Percentiles rank a stretch among this genome's conserved stretches.
These are phyloP conservation scores for Noccaea caerulescens DNA, from an alignment of 345 rosid genomes.

Conservation along the genomic window DNA sequence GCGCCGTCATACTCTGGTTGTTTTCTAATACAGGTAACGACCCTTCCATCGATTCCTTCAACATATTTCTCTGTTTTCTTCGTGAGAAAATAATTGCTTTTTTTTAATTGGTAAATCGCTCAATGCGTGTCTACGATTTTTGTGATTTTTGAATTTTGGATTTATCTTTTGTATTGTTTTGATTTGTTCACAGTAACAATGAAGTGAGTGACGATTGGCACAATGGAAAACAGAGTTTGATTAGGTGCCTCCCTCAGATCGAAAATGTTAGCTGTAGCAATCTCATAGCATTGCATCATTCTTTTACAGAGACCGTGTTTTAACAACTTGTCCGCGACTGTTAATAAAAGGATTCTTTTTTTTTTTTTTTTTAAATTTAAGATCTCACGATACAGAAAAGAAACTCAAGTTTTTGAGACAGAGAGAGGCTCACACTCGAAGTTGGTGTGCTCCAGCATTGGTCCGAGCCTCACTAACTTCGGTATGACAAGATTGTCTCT, in stretches of 20 bases:
- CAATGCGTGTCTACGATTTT: too few relatives aligned
- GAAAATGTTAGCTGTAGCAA: not conserved
- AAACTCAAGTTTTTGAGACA: conserved; percentile 26
- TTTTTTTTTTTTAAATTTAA: too few relatives aligned
- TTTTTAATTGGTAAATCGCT: too few relatives aligned
- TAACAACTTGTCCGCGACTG: not conserved
- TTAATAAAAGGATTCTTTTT: not conserved
- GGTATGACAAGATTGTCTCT: conserved; percentile 70
- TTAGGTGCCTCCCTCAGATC: not conserved
- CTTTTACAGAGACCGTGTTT: conserved; percentile 15
- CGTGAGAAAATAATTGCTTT: too few relatives aligned
- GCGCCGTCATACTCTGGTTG: conserved; percentile 79
- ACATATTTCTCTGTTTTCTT: not conserved
- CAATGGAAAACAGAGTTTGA: conserved; percentile 18
- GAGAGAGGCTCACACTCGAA: conserved; percentile 72
- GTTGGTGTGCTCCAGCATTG: conserved; percentile 81
- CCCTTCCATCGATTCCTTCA: not conserved
- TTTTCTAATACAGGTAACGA: conserved; percentile 60
- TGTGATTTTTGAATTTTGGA: not conserved
- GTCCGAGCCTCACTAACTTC: conserved; percentile 70
- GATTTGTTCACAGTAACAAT: conserved; percentile 28
- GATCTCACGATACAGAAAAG: conserved; percentile 3
- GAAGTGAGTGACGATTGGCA: conserved; percentile 16
- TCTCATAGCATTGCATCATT: not conserved
- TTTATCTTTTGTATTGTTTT: not conserved